phyloP scores from a whole-genome alignment of 2,329 filamentous ascomycete genomes.

The Paracorniculantispora psalliotae region DNA sequence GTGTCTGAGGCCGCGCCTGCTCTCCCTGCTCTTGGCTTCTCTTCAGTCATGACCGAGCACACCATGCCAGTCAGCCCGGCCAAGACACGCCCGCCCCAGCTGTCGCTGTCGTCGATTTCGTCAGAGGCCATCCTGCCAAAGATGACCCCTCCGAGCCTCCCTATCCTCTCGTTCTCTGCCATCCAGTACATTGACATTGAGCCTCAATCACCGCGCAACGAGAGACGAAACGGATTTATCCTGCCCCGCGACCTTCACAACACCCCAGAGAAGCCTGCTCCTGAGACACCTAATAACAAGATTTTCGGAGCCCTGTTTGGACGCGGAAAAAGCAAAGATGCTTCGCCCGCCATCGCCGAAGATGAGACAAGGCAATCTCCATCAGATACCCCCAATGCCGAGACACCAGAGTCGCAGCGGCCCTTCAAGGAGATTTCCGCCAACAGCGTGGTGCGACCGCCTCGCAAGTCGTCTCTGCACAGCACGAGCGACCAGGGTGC shows the following conservation, averaged over 20 bases:
- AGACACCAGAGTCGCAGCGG: conserved; percentile 50
- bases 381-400: conserved; percentile 33
- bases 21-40: conserved; percentile 24
- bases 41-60: conserved; percentile 30
- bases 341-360: conserved; percentile 53
- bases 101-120: conserved; percentile 20
- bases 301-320: conserved; percentile 41
- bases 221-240: conserved; percentile 52
- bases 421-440: conserved; percentile 60
- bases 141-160: conserved; percentile 2
- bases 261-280: conserved; percentile 24
- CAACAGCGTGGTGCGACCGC: conserved; percentile 43
- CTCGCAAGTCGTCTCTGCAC: conserved; percentile 35
- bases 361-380: conserved; percentile 57
- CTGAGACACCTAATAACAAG: conserved; percentile 36
- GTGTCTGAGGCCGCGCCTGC: conserved; percentile 23
- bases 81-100: conserved; percentile 9
- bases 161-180: conserved; percentile 22
- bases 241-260: conserved; percentile 42
- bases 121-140: conserved; percentile 13
- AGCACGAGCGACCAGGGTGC: conserved; percentile 63
- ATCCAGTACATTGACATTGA: conserved; percentile 43
- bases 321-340: conserved; percentile 38
- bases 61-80: conserved; percentile 28
- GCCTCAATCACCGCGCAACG: conserved; percentile 44